Evolutionary conservation across 176 grass and related monocot species (phyloP), one percentile per base, ranked within the genome.

Genomic region (Triticum urartu): DNA sequence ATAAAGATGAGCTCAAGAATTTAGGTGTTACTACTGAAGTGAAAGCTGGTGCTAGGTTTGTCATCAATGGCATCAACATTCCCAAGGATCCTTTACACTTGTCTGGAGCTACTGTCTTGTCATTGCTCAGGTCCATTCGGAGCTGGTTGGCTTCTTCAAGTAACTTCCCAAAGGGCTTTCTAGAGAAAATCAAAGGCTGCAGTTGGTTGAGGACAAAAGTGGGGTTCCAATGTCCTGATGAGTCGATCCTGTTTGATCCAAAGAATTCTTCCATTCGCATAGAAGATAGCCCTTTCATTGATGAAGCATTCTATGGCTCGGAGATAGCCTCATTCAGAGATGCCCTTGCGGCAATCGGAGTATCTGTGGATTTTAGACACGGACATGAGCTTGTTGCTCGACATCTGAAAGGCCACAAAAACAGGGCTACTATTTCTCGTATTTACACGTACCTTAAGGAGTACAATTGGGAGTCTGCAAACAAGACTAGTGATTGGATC

Each of bases 271-370:
- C 68, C 14, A 78, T 97, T 11, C 48, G 25, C 58, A 88, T 30
- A 12, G 81, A 79, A 58, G 92, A 94, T 60, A 90, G 91, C 0
- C 91, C 94, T 71, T 97, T 97, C 79, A 97, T 97, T 14, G 91
- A 97, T 92, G 88, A 94, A 72, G 63, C 42, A 0, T 97, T 97
- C 32, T 94, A 89, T 72, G 94, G 91, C 18, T 42, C 82, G 6
- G 78, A 86, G 36, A 81, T 97, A 69, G 15, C 40, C 7, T 83
- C 65, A 50, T 97, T 89, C 45, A 88, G 71, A 80, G 73, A 83
- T 34, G 50, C 50, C 2, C 90, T 97, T 58, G 21, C 11, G 6
- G 64, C 14, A 86, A 94, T 94, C 0, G 94, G 94, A 30, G 91
- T 87, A 5, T 40, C 22, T 68, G 91, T 94, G 3, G 80, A 97